These are phyloP conservation scores for Fusarium luffae DNA, from an alignment of 2,329 filamentous ascomycete species.

Conservation along the genomic window DNA sequence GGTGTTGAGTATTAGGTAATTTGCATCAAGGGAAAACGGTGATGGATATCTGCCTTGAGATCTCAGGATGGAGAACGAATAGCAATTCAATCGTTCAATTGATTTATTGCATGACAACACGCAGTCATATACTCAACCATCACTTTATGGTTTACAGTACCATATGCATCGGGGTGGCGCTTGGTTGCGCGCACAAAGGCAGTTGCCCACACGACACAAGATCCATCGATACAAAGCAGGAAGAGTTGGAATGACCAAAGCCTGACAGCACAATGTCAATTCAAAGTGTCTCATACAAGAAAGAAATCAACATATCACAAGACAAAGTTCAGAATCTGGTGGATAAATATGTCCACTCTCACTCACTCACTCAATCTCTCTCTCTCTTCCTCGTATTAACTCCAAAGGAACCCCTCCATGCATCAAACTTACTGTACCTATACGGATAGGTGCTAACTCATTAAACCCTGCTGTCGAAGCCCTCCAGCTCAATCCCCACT, in stretches of 20 bases:
- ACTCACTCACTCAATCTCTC: not conserved
- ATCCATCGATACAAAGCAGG: not conserved
- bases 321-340: not conserved
- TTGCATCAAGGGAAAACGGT: not conserved
- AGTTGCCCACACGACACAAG: constrained; percentile 34
- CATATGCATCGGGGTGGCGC: constrained; percentile 28
- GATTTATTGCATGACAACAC: not conserved
- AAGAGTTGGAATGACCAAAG: not conserved
- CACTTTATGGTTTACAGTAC: not conserved
- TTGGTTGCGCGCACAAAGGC: constrained; percentile 34
- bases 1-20: not conserved
- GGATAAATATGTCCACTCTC: not conserved
- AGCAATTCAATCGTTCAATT: not conserved
- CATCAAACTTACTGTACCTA: constrained; percentile 4
- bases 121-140: not conserved
- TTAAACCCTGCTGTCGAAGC: constrained; percentile 41
- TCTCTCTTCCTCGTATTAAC: not conserved
- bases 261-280: constrained; percentile 18
- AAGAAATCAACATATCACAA: not conserved
- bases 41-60: not conserved
- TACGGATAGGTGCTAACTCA: not conserved
- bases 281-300: not conserved
- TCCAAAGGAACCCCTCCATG: constrained; percentile 17
- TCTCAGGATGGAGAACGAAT: not conserved
- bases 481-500: constrained; percentile 43